A percentile compares a stretch with the other conserved stretches of the same genome.
These are phyloP conservation scores for Coniochaeta ligniaria DNA, from an alignment of 2,329 filamentous ascomycete genomes.

Conservation along the genomic window DNA sequence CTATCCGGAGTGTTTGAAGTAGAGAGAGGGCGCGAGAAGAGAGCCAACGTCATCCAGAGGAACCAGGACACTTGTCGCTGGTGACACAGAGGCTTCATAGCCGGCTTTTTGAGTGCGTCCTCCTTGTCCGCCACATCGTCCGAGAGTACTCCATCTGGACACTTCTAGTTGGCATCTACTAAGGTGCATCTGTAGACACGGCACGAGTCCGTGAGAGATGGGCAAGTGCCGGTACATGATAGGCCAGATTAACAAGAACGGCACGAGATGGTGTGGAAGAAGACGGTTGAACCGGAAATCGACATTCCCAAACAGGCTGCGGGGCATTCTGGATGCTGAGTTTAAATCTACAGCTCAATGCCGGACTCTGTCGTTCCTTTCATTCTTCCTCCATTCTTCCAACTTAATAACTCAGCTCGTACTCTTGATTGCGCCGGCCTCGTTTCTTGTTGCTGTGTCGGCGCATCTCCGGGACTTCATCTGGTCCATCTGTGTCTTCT, in stretches of 20 bases:
- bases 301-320: conserved; percentile 1
- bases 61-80: neutral
- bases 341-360: conserved; percentile 11
- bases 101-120: neutral
- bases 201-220: conserved; percentile 4
- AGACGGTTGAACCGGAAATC: conserved; percentile 4
- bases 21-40: neutral
- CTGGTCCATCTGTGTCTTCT: neutral
- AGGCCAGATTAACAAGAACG: conserved; percentile 4
- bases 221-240: conserved; percentile 3
- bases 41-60: neutral
- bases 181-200: conserved; percentile 4
- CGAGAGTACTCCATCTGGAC: neutral
- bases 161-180: neutral
- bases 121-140: neutral
- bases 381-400: neutral
- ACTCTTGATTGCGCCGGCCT: neutral
- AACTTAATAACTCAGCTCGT: neutral
- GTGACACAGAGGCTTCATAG: conserved; percentile 1
- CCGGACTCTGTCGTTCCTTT: neutral
- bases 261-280: conserved; percentile 6
- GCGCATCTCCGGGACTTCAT: neutral
- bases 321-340: conserved; percentile 5
- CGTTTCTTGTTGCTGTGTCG: neutral
- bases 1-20: neutral